Base-by-base conservation (phyloP, 2,329 filamentous ascomycete genomes). In the Eutypella sp. region DNA sequence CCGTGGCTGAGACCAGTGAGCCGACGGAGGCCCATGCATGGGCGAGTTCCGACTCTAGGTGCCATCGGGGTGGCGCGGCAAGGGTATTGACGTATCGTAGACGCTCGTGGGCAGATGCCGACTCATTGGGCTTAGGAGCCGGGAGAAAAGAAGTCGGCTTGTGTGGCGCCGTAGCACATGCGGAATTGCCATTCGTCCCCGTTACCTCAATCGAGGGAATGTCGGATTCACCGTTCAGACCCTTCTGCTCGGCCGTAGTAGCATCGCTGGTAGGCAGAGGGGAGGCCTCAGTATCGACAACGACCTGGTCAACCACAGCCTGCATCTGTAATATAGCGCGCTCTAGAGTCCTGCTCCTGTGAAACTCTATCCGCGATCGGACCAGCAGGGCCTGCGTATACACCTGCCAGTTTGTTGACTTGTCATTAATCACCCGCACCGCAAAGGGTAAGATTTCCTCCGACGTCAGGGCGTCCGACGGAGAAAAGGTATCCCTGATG, bases 351-450 rank as follows among this genome's bases (percentile, higher is more conserved):
- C 92, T 78, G 44, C 91, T 89, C 44, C 82, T 81, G 67, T 95
- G 91, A 0, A 91, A 78, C 66, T 99, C 93, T 45, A 97, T 92
- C 15, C 93, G 79, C 49, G 89, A 95, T 38, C 93, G 80, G 2
- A 97, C 87, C 0, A 99, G 75, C 8, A 99, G 73, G 0, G 90
- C 93, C 62, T 97, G 91, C 0, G 93, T 96, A 63, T 97, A 97
- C 27, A 96, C 85, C 64, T 97, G 93, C 93, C 93, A 99, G 65
- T 97, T 99, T 1, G 89, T 92, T 39, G 87, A 87, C 55, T 92
- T 91, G 49, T 93, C 90, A 8, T 87, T 80, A 2, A 99, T 75
- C 0, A 97, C 93, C 34, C 93, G 82, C 2, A 84, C 85, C 1
- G 93, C 93, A 62, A 92, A 99, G 0, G 93, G 93, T 1, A 95